These are phyloP conservation scores for Fusarium torulosum DNA, from an alignment of 2,329 filamentous ascomycete species.

Conservation along the genomic window DNA sequence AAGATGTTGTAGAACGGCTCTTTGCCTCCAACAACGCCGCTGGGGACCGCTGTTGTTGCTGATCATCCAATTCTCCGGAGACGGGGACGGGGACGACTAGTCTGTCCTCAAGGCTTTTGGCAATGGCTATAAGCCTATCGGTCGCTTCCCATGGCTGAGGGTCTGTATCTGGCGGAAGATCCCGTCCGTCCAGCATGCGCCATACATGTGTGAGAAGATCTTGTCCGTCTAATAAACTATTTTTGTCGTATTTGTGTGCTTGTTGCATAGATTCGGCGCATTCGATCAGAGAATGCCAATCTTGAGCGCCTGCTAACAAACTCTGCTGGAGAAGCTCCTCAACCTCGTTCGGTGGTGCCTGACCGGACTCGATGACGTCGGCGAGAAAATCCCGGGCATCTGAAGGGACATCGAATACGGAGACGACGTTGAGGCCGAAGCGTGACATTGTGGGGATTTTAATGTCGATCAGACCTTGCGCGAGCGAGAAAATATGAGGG, in stretches of 20 bases:
- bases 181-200: conserved; percentile 37
- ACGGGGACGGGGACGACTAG: not conserved
- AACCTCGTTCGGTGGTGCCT: conserved; percentile 49
- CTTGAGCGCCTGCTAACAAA: conserved; percentile 51
- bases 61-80: conserved; percentile 6
- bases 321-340: conserved; percentile 49
- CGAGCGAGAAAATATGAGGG: not conserved
- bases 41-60: conserved; percentile 19
- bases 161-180: conserved; percentile 5
- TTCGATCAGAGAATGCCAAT: conserved; percentile 53
- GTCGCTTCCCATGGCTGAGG: conserved; percentile 52
- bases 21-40: conserved; percentile 23
- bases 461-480: conserved; percentile 32
- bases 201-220: conserved; percentile 53
- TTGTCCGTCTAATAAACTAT: conserved; percentile 50
- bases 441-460: conserved; percentile 25
- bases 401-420: conserved; percentile 52
- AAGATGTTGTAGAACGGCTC: conserved; percentile 39
- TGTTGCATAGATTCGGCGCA: conserved; percentile 51
- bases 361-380: conserved; percentile 48
- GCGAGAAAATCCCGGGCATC: conserved; percentile 51
- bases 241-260: conserved; percentile 15
- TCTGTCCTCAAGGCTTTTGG: conserved; percentile 48
- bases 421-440: conserved; percentile 48
- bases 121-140: conserved; percentile 52